Base-by-base conservation (phyloP, 1,139 yeast species). In the Pichia sp. region DNA sequence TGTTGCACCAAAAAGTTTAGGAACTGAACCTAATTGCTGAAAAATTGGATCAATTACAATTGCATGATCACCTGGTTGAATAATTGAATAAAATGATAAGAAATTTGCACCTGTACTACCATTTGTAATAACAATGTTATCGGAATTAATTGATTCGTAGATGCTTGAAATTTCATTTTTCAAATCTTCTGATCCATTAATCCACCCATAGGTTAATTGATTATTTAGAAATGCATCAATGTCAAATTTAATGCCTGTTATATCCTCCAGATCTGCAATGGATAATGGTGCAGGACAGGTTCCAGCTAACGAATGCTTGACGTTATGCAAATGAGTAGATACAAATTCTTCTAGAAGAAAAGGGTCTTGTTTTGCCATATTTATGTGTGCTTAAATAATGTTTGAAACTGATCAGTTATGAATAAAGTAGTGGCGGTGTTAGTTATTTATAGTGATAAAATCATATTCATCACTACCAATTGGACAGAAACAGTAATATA, bases 41-140 rank as follows among this genome's bases (percentile, higher is more conserved):
- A 80, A 80, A 1, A 75, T 71, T 19, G 84, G 84, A 50, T 72
- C 73, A 7, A 77, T 73, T 27, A 75, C 77, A 46, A 80, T 69
- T 3, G 75, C 77, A 56, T 74, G 80, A 58, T 79, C 83, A 2
- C 72, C 75, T 3, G 73, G 70, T 34, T 73, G 73, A 2, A 75
- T 72, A n/a, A 79, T 56, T 0, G 79, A 66, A 59, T 78, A 79
- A 57, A 75, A 72, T 0, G 72, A 59, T 48, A 79, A 67, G 58
- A 77, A 80, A 58, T 80, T 80, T 46, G 78, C 84, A 3, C 80
- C 84, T 62, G 80, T 80, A 6, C 83, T 83, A 18, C 84, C 84
- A 60, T 79, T 78, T 28, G 83, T 75, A 34, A 79, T 63, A 19
- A 79, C 70, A 25, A 80, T 72, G 51, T 77, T 63, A 2, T 72